phyloP scores from a whole-genome alignment of 345 rosid genomes.

The Boechera divaricarpa region DNA sequence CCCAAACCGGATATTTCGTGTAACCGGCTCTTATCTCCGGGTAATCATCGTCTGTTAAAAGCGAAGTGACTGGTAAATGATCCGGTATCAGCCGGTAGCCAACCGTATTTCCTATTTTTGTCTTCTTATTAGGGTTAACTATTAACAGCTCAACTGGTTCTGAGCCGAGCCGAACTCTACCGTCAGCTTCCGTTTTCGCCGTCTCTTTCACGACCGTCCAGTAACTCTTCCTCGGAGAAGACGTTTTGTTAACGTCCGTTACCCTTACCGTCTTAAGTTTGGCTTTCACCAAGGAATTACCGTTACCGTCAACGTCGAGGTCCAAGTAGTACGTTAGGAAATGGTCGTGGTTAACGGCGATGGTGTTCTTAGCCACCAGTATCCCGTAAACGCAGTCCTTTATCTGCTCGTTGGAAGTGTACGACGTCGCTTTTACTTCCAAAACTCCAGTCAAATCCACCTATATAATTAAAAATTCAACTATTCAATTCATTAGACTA shows the following conservation, averaged over 20 bases:
- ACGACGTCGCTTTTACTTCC: conserved; percentile 60
- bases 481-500: not conserved
- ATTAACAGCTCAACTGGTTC: conserved; percentile 64
- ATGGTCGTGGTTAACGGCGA: conserved; percentile 81
- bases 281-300: conserved; percentile 76
- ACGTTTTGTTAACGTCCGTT: conserved; percentile 27
- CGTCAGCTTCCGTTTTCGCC: conserved; percentile 72
- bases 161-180: conserved; percentile 55
- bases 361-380: conserved; percentile 65
- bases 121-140: conserved; percentile 66
- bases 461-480: conserved; percentile 35
- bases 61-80: conserved; percentile 50
- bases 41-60: conserved; percentile 64
- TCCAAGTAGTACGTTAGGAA: conserved; percentile 78
- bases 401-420: conserved; percentile 54
- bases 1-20: conserved; percentile 73
- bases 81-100: conserved; percentile 75
- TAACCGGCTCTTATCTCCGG: conserved; percentile 70
- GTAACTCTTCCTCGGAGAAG: conserved; percentile 64
- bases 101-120: conserved; percentile 62
- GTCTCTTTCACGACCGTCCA: conserved; percentile 70
- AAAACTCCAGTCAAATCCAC: conserved; percentile 72
- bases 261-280: conserved; percentile 50
- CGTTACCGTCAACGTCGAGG: conserved; percentile 71
- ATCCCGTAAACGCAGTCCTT: conserved; percentile 58